Percentiles rank a stretch among this genome's conserved stretches.
These are phyloP conservation scores for Cokeromyces recurvatus DNA, from an alignment of 371 early-diverging fungal species.

Conservation along the genomic window DNA sequence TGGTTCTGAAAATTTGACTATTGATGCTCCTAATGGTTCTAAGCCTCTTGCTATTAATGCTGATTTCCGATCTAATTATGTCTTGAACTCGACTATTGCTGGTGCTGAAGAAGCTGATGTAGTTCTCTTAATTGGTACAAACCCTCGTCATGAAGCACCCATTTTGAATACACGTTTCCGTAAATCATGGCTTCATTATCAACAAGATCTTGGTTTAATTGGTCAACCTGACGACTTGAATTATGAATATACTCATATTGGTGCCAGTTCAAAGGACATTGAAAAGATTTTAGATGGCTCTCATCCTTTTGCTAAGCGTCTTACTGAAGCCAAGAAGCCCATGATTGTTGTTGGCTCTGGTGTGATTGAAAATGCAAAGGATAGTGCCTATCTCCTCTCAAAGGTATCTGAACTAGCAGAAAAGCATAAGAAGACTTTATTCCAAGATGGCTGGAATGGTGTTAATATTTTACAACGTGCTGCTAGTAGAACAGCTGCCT, in stretches of 20 bases:
- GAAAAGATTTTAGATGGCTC: constrained; percentile 66
- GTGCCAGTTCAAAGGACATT: constrained; percentile 63
- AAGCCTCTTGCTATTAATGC: constrained; percentile 56
- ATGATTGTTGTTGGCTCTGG: constrained; percentile 87
- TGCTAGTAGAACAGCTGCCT: constrained; percentile 85
- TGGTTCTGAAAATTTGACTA: constrained; percentile 80
- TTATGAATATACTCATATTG: constrained; percentile 89
- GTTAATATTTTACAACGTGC: constrained; percentile 88
- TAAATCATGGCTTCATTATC: constrained; percentile 85
- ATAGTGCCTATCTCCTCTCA: constrained; percentile 64
- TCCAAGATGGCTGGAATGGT: constrained; percentile 85
- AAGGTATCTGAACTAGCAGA: constrained; percentile 66
- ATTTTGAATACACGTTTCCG: constrained; percentile 94
- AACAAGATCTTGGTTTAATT: constrained; percentile 77
- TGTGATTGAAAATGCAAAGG: constrained; percentile 72
- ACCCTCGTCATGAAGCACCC: constrained; percentile 96
- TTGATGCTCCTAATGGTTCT: constrained; percentile 66
- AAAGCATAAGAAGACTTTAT: constrained; percentile 62
- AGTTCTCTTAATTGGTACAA: constrained; percentile 88
- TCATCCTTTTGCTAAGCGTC: constrained; percentile 72
- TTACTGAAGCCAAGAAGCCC: constrained; percentile 85
- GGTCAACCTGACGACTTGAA: constrained; percentile 78
- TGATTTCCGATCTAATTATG: constrained; percentile 90
- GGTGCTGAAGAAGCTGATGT: constrained; percentile 92
- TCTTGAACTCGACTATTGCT: constrained; percentile 79